Evolutionary conservation across 352 stramenopile species (phyloP).

Genomic region (Aphanomyces cochlioides): DNA sequence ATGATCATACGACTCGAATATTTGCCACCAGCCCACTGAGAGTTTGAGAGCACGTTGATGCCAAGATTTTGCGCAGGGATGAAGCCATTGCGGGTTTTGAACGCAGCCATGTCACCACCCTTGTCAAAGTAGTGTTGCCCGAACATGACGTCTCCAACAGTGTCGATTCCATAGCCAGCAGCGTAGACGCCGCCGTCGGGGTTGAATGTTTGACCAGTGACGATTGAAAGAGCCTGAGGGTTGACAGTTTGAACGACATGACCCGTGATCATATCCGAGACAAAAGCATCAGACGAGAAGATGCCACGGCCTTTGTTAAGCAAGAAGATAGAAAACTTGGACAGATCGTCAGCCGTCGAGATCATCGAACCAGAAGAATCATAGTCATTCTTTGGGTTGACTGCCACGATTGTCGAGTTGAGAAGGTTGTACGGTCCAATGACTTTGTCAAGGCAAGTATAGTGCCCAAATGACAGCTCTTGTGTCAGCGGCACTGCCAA

Average conservation of each 20-base stretch:
- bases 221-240: not conserved
- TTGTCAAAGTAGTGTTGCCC: constrained; percentile 69
- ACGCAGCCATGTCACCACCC: constrained; percentile 49
- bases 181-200: constrained; percentile 49
- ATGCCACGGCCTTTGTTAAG: constrained; percentile 52
- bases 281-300: constrained; percentile 40
- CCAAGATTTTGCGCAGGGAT: constrained; percentile 44
- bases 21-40: constrained; percentile 39
- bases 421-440: constrained; percentile 48
- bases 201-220: constrained; percentile 47
- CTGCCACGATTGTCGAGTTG: not conserved
- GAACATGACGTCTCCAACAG: constrained; percentile 50
- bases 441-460: constrained; percentile 42
- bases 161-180: constrained; percentile 65
- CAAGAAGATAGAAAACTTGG: constrained; percentile 49
- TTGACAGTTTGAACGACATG: not conserved
- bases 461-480: constrained; percentile 43
- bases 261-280: constrained; percentile 57
- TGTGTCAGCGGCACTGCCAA: constrained; percentile 38
- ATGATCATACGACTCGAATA: constrained; percentile 37
- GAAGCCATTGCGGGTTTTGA: constrained; percentile 58
- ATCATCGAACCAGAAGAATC: constrained; percentile 45
- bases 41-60: constrained; percentile 60
- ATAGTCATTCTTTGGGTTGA: constrained; percentile 7
- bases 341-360: constrained; percentile 53